These are phyloP conservation scores for Gautieria morchelliformis DNA, from an alignment of 768 basidiomycete genomes.

Conservation along the genomic window DNA sequence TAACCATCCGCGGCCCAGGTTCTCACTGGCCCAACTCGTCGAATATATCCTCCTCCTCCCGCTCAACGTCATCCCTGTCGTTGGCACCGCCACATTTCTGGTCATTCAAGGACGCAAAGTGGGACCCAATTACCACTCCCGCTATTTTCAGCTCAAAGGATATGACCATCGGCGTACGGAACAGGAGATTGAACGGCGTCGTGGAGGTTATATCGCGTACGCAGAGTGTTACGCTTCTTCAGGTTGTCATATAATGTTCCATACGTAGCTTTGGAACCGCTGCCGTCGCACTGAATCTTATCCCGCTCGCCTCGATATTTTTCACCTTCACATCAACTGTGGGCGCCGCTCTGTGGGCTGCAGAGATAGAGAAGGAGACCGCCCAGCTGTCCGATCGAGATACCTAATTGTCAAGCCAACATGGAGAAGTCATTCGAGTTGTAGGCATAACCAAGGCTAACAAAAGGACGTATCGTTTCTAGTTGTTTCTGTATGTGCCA, in stretches of 20 bases:
- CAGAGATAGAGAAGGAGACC: conserved; percentile 43
- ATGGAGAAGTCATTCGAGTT: no score
- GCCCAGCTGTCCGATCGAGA: background rate
- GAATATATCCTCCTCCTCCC: conserved; percentile 57
- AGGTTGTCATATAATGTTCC: conserved; percentile 9
- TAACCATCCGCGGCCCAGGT: conserved; percentile 11
- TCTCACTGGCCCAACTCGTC: conserved; percentile 36
- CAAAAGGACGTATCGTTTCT: no score
- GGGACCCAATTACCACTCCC: conserved; percentile 50
- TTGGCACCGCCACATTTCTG: conserved; percentile 57
- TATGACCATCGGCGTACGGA: conserved; percentile 34
- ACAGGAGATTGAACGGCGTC: conserved; percentile 35
- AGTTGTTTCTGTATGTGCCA: no score
- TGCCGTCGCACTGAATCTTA: conserved; percentile 48
- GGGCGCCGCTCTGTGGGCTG: conserved; percentile 67
- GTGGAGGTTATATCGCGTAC: conserved; percentile 58
- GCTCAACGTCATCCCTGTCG: conserved; percentile 55
- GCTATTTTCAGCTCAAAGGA: conserved; percentile 64
- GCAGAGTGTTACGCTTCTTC: conserved; percentile 14
- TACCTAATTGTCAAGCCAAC: background rate
- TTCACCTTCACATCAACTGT: conserved; percentile 56
- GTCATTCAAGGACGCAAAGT: conserved; percentile 39
- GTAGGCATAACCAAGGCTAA: no score
- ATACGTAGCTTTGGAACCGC: conserved; percentile 44
- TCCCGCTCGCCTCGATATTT: conserved; percentile 50